Evolutionary conservation across 345 rosid genomes (phyloP).

Genomic region (Eucalyptus pauciflora): DNA sequence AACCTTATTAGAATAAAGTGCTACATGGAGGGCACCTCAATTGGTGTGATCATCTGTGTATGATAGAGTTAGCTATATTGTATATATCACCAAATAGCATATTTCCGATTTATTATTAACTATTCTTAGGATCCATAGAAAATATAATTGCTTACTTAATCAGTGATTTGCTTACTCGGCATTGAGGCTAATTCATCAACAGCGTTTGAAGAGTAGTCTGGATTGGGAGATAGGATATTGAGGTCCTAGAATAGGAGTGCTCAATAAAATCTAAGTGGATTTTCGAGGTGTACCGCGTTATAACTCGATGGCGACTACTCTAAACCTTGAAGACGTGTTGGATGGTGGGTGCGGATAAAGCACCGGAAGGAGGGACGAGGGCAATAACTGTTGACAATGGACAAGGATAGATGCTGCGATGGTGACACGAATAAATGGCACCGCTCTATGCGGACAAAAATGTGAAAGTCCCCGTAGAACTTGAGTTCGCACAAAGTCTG

Average conservation of each 20-base stretch:
- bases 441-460: not conserved
- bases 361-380: not conserved
- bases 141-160: not conserved
- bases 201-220: too few species aligned
- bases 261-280: not conserved
- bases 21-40: not conserved
- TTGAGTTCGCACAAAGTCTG: not conserved
- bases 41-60: not conserved
- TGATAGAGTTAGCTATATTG: not conserved
- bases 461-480: not conserved
- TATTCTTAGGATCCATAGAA: not conserved
- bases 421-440: not conserved
- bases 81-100: fast-evolving
- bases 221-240: too few species aligned
- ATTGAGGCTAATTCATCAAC: not conserved
- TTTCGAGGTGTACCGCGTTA: not conserved
- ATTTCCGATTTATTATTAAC: fast-evolving
- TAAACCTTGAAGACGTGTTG: not conserved
- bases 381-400: not conserved
- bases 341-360: not conserved
- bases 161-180: not conserved
- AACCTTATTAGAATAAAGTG: not conserved
- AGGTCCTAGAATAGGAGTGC: not conserved
- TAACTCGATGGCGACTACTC: not conserved
- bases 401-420: not conserved